Evolutionary conservation across 768 basidiomycete genomes (phyloP), one percentile per base, ranked within the genome.

Genomic region (Trametes meyenii): DNA sequence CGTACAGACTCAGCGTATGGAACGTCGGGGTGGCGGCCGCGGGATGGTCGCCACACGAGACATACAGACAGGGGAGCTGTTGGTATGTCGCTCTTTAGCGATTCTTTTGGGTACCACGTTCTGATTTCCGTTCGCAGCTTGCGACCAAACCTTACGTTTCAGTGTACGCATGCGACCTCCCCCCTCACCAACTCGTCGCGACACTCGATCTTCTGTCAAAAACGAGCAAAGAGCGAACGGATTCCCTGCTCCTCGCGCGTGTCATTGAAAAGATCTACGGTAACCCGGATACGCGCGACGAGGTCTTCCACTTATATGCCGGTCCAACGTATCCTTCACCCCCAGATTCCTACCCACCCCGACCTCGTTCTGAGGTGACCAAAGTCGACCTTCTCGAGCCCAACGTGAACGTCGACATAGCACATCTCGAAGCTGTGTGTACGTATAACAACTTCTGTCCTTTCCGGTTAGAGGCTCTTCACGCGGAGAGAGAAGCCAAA

Each of bases 61-160:
- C 16, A 48, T 74, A 8, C 48, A 64, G 24, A 44, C 60, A 14
- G 73, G 73, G 7, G 70, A 73, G 21, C 60, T 74, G 0, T 60
- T 74, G 36, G 70, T 74, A 42, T 35, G 69, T 67, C n/a, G n/a
- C n/a, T n/a, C 12, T 24, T 46, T 19, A 12, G 11, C 21, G 11
- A 7, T 19, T 21, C 21, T 19, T 0, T 3, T n/a, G 2, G 3
- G 1, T 8, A n/a, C 35, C 26, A 21, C 26, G 23, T 5, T 16
- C 45, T 52, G 8, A 56, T 33, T 4, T 12, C 10, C 5, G 6
- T 17, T 36, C 5, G 16, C n/a, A 71, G 70, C 54, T 73, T 33
- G 70, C 72, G 12, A 19, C 71, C 3, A 75, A 72, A 56, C 69
- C 73, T 3, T 71, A 71, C 45, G 68, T 63, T 12, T 64, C 64